Conservation (phyloP, 2,329 filamentous ascomycete genomes). For the Arthrobotrys musiformis region DNA sequence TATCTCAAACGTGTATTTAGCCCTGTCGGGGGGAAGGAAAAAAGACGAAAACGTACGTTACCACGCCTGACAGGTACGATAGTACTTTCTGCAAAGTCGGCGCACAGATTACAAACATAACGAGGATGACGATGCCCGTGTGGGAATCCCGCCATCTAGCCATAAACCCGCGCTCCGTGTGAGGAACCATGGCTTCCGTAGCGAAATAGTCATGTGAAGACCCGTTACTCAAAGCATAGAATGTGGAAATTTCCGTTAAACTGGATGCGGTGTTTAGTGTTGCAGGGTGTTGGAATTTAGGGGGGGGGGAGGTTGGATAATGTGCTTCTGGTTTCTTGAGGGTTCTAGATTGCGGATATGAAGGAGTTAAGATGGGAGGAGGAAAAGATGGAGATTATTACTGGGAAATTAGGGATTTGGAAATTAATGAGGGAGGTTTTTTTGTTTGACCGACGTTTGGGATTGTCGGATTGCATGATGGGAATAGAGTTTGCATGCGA, state of each 20-base stretch:
- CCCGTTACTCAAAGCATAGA: not conserved
- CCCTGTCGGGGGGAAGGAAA: not conserved
- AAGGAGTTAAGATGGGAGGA: not conserved
- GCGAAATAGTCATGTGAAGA: constrained; percentile 10
- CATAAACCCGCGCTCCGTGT: not conserved
- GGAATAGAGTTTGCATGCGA: constrained; percentile 10
- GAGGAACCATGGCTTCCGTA: not conserved
- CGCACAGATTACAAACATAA: constrained; percentile 43
- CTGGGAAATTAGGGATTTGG: not conserved
- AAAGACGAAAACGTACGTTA: constrained; percentile 37
- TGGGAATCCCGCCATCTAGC: not conserved
- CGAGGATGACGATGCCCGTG: constrained; percentile 24
- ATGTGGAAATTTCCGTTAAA: not conserved
- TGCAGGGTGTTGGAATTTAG: constrained; percentile 19
- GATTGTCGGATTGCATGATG: constrained; percentile 9
- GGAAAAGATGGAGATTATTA: not conserved
- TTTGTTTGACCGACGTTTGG: not conserved
- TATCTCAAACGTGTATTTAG: constrained; percentile 24
- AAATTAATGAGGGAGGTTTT: not conserved
- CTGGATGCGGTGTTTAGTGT: constrained; percentile 24
- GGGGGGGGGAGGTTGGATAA: not conserved
- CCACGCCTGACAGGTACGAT: constrained; percentile 13
- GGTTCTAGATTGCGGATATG: not conserved
- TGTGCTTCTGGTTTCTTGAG: not conserved
- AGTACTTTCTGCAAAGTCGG: constrained; percentile 11